Evolutionary conservation across 169 alveolate species (phyloP), one percentile per base, ranked within the genome.

Genomic region (Blepharisma undulans): DNA sequence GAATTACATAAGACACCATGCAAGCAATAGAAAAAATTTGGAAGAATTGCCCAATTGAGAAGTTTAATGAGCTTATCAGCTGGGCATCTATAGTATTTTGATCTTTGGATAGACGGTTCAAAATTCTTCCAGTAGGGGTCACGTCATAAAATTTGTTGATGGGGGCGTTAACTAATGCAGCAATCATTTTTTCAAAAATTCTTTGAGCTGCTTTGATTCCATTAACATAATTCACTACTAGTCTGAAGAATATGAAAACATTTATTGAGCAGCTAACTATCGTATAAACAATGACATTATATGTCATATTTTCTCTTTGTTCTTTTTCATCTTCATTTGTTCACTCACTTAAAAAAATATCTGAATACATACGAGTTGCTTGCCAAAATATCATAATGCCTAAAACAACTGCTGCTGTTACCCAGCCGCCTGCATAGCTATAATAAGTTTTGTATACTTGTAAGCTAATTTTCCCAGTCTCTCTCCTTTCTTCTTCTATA

Each of bases 71-170:
- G 18, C 16, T 21, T 1, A 27, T n/a, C 29, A 79, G 30, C 25
- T 27, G 29, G 8, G 48, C 29, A 60, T 93, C 95, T 18, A 93
- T 32, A 29, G 72, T 91, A 7, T 93, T 86, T 29, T 95, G 85
- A 84, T 97, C 98, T 29, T 93, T 96, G 0, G 97, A 93, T 36
- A 95, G 91, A 60, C 97, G 85, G 78, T 93, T 96, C 30, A 96
- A 78, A 12, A 96, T 93, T 84, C 94, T 94, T 25, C 99, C 99
- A 60, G 92, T 93, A 29, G 99, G 98, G 30, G 97, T 95, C 6
- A 96, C 94, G 84, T 97, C 99, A 90, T 92, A 96, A 91, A 89
- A 96, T 6, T 82, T 72, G 66, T 93, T 92, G 34, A 86, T 36
- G 7, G 91, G 84, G 0, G 91, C 91, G 29, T 72, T 66, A 4